Conservation (phyloP, 139 green algal species). For the Closterium sp. region DNA sequence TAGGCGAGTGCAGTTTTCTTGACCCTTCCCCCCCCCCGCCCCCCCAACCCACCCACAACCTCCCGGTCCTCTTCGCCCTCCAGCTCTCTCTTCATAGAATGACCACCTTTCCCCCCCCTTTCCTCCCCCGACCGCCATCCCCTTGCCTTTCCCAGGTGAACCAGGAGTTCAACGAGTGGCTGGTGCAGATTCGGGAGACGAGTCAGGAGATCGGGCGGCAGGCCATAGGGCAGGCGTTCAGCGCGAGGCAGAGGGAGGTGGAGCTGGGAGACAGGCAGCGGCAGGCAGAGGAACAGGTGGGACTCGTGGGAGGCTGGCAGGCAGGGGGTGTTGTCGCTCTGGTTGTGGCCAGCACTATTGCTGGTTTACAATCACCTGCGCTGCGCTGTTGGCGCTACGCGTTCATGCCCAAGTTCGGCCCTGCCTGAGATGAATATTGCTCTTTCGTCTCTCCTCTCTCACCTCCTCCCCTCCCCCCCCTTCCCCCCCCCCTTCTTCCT, state of each 20-base stretch:
- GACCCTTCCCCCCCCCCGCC: neutral
- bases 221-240: neutral
- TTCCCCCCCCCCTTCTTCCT: too few relatives aligned
- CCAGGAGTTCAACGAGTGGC: conserved; percentile 43
- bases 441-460: too few relatives aligned
- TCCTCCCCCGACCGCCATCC: neutral
- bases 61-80: neutral
- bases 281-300: conserved; percentile 43
- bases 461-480: too few relatives aligned
- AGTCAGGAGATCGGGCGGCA: conserved; percentile 82
- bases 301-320: too few relatives aligned
- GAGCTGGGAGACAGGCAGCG: conserved; percentile 31
- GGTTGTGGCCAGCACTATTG: too few relatives aligned
- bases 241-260: conserved; percentile 17
- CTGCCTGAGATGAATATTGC: too few relatives aligned
- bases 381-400: too few relatives aligned
- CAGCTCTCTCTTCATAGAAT: neutral
- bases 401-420: too few relatives aligned
- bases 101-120: neutral
- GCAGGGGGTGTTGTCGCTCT: too few relatives aligned
- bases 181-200: conserved; percentile 63
- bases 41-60: too few relatives aligned
- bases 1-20: too few relatives aligned
- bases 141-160: neutral
- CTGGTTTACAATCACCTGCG: too few relatives aligned